Base-by-base conservation (phyloP, 2,329 filamentous ascomycete species). In the Cladosporium sphaerospermum region DNA sequence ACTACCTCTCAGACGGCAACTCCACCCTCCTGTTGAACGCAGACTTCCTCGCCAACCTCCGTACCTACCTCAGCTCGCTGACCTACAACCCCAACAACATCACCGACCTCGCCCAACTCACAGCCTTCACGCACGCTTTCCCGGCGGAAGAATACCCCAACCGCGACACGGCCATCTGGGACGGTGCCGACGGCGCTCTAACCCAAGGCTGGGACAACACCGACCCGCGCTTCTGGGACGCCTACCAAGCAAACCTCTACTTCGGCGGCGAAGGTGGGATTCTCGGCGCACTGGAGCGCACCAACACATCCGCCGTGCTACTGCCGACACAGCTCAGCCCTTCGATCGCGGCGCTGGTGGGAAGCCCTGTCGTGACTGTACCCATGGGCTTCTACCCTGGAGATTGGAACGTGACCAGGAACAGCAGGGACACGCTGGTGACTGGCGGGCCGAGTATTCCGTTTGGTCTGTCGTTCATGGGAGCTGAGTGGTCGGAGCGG, bases 401-500 rank as follows among this genome's bases (percentile, higher is more conserved):
- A 0, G 74, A 76, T 31, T 76, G 75, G 5, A 69, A 70, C 1
- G 73, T 82, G 2, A 62, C 67, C 18, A 67, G 66, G 34, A 77
- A 79, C 49, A 51, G 56, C 0, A 69, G 77, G 7, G 76, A 78
- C 0, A 73, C 77, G n/a, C 67, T 86, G 7, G 76, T 81, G 8
- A 67, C 69, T 0, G 71, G 68, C 0, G 82, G 71, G 0, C 82
- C 83, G 0, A 78, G 79, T 14, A 65, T 81, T 1, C 75, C 75
- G 2, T 84, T 86, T 61, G 85, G 85, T 0, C 68, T 88, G 9
- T 75, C 75, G 7, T 87, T 88, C 60, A 69, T 86, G 43, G 85
- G 83, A 0, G 67, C 68, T 2, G 75, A 74, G 45, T 88, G 80
- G 71, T 78, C 74, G 34, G 85, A 88, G 65, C 78, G 78, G 60